Evolutionary conservation across 208 protist genomes (phyloP).

Genomic region (Crithidia sp.): DNA sequence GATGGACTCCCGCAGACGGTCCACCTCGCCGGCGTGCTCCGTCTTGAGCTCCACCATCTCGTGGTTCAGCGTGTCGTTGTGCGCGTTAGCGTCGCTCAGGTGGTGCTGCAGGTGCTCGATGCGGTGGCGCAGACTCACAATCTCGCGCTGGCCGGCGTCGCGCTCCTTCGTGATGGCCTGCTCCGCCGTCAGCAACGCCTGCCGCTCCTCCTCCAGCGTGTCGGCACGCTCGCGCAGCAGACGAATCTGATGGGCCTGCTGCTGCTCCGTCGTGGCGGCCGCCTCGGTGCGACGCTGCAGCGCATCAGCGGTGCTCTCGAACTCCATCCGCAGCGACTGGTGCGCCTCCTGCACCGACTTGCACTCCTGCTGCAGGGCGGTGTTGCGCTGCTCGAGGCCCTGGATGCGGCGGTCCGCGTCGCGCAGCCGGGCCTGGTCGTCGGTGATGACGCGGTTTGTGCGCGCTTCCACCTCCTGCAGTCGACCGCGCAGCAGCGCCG

Average conservation of each 20-base stretch:
- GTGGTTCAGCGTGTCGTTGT: constrained; percentile 61
- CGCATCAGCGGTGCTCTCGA: constrained; percentile 40
- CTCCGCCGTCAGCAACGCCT: constrained; percentile 37
- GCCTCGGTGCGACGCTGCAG: constrained; percentile 43
- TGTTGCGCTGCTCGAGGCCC: constrained; percentile 49
- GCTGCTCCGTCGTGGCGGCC: constrained; percentile 36
- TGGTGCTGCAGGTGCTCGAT: constrained; percentile 46
- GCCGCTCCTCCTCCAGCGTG: constrained; percentile 41
- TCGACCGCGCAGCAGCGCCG: constrained; percentile 18
- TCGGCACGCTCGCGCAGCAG: constrained; percentile 40
- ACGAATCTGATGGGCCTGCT: constrained; percentile 33
- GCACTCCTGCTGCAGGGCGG: constrained; percentile 56
- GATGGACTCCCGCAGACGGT: constrained; percentile 47
- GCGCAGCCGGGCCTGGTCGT: constrained; percentile 34
- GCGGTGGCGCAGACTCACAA: constrained; percentile 40
- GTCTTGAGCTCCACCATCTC: constrained; percentile 54
- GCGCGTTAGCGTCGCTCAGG: constrained; percentile 47
- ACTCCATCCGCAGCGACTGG: constrained; percentile 42
- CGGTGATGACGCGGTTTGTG: constrained; percentile 37
- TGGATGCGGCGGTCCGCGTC: constrained; percentile 43
- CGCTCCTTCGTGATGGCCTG: constrained; percentile 30
- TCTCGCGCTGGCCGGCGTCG: constrained; percentile 38
- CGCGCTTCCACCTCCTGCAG: constrained; percentile 50
- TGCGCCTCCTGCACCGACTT: constrained; percentile 51
- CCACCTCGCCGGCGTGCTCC: constrained; percentile 44